Conservation (phyloP, 1,139 yeast genomes). For the Chernovozyma sophiae-reginae region DNA sequence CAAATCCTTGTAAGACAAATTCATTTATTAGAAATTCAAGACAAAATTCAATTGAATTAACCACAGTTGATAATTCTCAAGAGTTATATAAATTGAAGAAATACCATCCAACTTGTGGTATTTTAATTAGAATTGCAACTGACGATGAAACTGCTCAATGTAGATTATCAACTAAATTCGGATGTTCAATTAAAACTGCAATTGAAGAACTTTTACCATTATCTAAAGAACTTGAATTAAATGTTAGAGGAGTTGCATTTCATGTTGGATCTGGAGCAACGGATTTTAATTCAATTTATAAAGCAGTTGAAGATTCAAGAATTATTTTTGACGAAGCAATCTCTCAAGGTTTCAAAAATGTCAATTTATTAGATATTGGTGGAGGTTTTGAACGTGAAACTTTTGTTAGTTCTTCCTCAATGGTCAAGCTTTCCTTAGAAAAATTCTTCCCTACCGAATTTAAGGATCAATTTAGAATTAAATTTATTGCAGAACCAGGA, state of each 20-base stretch:
- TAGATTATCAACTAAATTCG: constrained; percentile 84
- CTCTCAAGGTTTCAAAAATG: constrained; percentile 35
- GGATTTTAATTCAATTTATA: constrained; percentile 62
- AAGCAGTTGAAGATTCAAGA: constrained; percentile 73
- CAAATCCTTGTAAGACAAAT: constrained; percentile 89
- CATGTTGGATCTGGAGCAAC: constrained; percentile 95
- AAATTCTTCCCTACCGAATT: constrained; percentile 50
- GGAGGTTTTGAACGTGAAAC: constrained; percentile 83
- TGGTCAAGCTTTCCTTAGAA: constrained; percentile 55
- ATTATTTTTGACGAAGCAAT: constrained; percentile 62
- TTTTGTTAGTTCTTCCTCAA: constrained; percentile 58
- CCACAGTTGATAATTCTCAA: constrained; percentile 87
- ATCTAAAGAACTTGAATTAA: constrained; percentile 59
- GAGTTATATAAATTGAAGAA: constrained; percentile 73
- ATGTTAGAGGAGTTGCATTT: constrained; percentile 83
- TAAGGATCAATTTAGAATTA: constrained; percentile 30
- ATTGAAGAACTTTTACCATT: constrained; percentile 49
- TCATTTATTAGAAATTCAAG: constrained; percentile 75
- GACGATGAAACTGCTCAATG: constrained; percentile 90
- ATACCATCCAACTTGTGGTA: constrained; percentile 63
- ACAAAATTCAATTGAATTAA: constrained; percentile 51
- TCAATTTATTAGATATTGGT: constrained; percentile 76
- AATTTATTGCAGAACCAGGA: constrained; percentile 90
- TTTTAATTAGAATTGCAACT: constrained; percentile 79
- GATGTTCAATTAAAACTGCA: constrained; percentile 64